Conservation (phyloP, 768 basidiomycete species). For the Pisolithus sp. region DNA sequence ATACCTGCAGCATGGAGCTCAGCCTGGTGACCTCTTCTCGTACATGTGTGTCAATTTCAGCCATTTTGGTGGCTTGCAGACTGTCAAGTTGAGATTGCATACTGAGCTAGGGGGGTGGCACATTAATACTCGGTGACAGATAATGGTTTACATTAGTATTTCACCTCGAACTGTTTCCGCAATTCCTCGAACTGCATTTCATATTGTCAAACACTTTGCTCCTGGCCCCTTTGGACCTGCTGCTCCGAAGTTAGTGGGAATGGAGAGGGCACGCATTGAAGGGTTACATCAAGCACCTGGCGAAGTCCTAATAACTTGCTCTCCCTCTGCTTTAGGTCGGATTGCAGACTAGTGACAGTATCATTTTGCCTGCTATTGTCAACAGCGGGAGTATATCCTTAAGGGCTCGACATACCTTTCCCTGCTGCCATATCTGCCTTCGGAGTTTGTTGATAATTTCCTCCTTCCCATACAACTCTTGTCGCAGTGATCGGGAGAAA, state of each 20-base stretch:
- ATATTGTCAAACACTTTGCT: background rate
- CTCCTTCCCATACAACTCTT: no score
- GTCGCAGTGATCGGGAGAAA: background rate
- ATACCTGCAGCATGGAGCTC: background rate
- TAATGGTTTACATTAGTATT: background rate
- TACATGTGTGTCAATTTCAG: background rate
- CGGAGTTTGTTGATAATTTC: background rate
- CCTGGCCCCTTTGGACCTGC: background rate
- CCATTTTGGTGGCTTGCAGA: background rate
- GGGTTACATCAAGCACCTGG: no score
- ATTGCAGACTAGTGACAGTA: background rate
- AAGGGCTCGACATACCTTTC: background rate
- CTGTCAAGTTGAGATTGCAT: no score
- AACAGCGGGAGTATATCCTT: background rate
- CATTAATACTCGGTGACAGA: background rate
- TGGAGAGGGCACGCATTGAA: no score
- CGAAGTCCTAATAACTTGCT: no score
- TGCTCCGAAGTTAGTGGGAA: no score
- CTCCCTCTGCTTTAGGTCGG: no score
- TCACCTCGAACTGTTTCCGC: background rate
- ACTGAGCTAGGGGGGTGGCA: background rate
- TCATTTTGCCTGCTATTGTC: background rate
- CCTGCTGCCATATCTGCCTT: background rate
- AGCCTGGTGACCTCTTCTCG: conserved; percentile 1
- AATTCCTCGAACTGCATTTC: background rate